A percentile compares a stretch with the other conserved stretches of the same genome.
These are phyloP conservation scores for Saturnispora ahearnii DNA, from an alignment of 805 yeast species.

Conservation along the genomic window DNA sequence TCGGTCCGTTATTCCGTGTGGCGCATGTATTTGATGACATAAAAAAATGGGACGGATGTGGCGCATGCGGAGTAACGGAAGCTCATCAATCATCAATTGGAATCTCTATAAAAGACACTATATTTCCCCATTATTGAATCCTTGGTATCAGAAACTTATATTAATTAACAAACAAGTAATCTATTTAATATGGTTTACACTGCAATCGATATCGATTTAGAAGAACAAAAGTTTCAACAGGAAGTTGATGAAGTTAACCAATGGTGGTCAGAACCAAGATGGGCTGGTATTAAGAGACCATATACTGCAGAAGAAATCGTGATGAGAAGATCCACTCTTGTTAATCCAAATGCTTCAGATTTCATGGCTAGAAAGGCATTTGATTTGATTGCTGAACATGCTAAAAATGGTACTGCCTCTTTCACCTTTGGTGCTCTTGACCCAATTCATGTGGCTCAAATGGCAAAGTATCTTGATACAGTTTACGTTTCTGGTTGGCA, in stretches of 20 bases:
- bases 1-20: slow-evolving; percentile 1
- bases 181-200: slow-evolving; percentile 38
- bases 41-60: background rate
- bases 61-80: slow-evolving; percentile 11
- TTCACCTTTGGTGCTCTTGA: slow-evolving; percentile 94
- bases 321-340: slow-evolving; percentile 72
- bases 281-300: slow-evolving; percentile 80
- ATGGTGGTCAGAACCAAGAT: slow-evolving; percentile 95
- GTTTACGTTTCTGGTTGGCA: slow-evolving; percentile 98
- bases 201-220: slow-evolving; percentile 48
- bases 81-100: slow-evolving; percentile 2
- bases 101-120: slow-evolving; percentile 2
- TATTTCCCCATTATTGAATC: background rate
- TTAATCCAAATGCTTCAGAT: slow-evolving; percentile 67
- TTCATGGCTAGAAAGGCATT: slow-evolving; percentile 76
- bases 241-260: slow-evolving; percentile 66
- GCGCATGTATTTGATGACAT: background rate
- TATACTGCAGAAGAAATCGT: slow-evolving; percentile 88
- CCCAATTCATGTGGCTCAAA: slow-evolving; percentile 91
- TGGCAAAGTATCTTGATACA: slow-evolving; percentile 92
- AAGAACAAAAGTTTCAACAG: slow-evolving; percentile 53
- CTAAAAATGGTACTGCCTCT: slow-evolving; percentile 60
- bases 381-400: slow-evolving; percentile 62
- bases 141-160: no score
- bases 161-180: background rate